phyloP scores from a whole-genome alignment of 2,329 filamentous ascomycete genomes.

The Beauveria sp. region DNA sequence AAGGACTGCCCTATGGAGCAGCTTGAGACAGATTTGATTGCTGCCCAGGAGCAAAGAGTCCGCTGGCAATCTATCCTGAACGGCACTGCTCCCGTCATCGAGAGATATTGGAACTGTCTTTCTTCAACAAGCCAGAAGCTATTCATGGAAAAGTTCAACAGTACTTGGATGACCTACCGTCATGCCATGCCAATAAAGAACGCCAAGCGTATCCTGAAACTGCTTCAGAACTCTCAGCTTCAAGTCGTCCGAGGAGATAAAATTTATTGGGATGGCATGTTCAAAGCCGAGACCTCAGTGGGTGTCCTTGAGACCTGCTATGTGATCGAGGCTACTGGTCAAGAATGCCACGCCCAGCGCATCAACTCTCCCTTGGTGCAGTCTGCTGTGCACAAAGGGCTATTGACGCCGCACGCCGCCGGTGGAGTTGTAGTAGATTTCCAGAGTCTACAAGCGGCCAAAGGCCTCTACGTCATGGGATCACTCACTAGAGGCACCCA shows the following conservation, averaged over 20 bases:
- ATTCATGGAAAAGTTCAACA: slow-evolving; percentile 10
- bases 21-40: background rate
- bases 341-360: slow-evolving; percentile 1
- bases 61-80: slow-evolving; percentile 8
- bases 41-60: background rate
- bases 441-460: background rate
- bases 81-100: slow-evolving; percentile 6
- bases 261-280: background rate
- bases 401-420: slow-evolving; percentile 2
- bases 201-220: background rate
- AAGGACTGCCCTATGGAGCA: background rate
- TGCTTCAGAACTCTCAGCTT: slow-evolving; percentile 2
- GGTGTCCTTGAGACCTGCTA: background rate
- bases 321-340: slow-evolving; percentile 6
- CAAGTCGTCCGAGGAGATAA: background rate
- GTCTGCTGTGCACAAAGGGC: background rate
- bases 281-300: slow-evolving; percentile 3
- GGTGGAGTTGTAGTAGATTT: slow-evolving; percentile 9
- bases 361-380: slow-evolving; percentile 3
- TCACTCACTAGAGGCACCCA: slow-evolving; percentile 7
- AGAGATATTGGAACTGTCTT: slow-evolving; percentile 7
- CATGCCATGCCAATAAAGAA: slow-evolving; percentile 10
- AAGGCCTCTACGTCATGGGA: slow-evolving; percentile 5
- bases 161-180: slow-evolving; percentile 9
- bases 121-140: background rate